phyloP scores from a whole-genome alignment of 1,284 basidiomycete species.

The Boletus calvinii region DNA sequence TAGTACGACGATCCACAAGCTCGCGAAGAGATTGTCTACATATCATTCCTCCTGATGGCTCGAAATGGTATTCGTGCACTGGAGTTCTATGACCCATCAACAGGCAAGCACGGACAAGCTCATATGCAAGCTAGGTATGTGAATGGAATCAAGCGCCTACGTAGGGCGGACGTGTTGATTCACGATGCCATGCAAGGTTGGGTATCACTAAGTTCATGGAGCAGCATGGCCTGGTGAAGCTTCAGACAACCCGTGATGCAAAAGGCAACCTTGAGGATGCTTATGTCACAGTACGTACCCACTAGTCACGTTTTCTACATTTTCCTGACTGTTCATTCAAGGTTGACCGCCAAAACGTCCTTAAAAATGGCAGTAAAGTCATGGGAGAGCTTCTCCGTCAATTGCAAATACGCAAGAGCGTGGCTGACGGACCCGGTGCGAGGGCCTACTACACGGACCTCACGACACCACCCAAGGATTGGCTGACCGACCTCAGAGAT shows the following conservation, averaged over 20 bases:
- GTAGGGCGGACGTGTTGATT: neutral
- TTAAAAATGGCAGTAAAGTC: constrained; percentile 61
- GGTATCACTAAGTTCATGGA: constrained; percentile 81
- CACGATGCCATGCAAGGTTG: constrained; percentile 44
- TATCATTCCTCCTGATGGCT: constrained; percentile 82
- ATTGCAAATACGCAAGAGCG: constrained; percentile 80
- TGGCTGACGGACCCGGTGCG: constrained; percentile 76
- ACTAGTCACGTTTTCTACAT: neutral
- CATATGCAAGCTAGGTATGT: constrained; percentile 84
- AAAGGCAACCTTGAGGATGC: constrained; percentile 63
- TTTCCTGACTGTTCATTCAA: constrained; percentile 25
- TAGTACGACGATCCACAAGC: constrained; percentile 69
- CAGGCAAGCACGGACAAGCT: constrained; percentile 85
- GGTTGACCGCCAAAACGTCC: constrained; percentile 69
- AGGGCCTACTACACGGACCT: constrained; percentile 71
- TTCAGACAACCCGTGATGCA: constrained; percentile 63
- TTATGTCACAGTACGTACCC: constrained; percentile 58
- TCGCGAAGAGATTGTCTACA: constrained; percentile 74
- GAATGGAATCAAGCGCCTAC: neutral
- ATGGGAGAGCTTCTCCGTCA: constrained; percentile 73
- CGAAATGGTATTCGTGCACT: constrained; percentile 77
- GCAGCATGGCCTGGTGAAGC: constrained; percentile 62
- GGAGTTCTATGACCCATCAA: constrained; percentile 79
- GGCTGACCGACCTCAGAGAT: constrained; percentile 74
- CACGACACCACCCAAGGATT: constrained; percentile 67